Evolutionary conservation across 805 yeast species (phyloP).

Genomic region (Candida railenensis): DNA sequence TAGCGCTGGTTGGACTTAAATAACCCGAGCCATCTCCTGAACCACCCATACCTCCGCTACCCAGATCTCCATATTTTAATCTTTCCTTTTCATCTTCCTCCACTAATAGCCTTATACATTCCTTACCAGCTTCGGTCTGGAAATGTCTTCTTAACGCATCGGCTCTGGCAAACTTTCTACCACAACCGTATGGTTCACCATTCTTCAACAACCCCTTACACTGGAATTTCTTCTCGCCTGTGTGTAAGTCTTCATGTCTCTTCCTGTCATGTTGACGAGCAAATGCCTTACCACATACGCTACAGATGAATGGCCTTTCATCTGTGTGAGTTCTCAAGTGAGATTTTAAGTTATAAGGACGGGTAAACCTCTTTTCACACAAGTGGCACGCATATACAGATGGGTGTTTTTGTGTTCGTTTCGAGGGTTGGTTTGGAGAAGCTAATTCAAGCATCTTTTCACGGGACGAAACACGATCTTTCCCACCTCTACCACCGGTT

Average conservation of each 20-base stretch:
- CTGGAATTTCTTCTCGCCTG: conserved; percentile 72
- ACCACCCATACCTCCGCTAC: not conserved
- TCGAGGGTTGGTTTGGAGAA: conserved; percentile 50
- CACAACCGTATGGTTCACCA: conserved; percentile 50
- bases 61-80: conserved; percentile 7
- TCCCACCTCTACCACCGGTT: conserved; percentile 6
- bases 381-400: conserved; percentile 74
- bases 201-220: conserved; percentile 65
- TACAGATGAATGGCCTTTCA: conserved; percentile 75
- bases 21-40: conserved; percentile 7
- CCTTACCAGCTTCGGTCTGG: conserved; percentile 47
- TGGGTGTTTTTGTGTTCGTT: conserved; percentile 68
- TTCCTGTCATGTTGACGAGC: conserved; percentile 48
- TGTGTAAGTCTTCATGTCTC: conserved; percentile 55
- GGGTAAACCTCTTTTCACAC: conserved; percentile 84
- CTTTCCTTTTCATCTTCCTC: conserved; percentile 40
- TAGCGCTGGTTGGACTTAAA: conserved; percentile 17
- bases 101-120: conserved; percentile 37
- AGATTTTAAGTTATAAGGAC: conserved; percentile 90
- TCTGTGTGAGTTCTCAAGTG: conserved; percentile 89
- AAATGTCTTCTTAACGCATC: conserved; percentile 46
- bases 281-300: conserved; percentile 75
- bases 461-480: conserved; percentile 30
- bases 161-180: conserved; percentile 45
- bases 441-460: conserved; percentile 70